Evolutionary conservation across 192 early-diverging fungal species (phyloP).

Genomic region (Backusella circina): DNA sequence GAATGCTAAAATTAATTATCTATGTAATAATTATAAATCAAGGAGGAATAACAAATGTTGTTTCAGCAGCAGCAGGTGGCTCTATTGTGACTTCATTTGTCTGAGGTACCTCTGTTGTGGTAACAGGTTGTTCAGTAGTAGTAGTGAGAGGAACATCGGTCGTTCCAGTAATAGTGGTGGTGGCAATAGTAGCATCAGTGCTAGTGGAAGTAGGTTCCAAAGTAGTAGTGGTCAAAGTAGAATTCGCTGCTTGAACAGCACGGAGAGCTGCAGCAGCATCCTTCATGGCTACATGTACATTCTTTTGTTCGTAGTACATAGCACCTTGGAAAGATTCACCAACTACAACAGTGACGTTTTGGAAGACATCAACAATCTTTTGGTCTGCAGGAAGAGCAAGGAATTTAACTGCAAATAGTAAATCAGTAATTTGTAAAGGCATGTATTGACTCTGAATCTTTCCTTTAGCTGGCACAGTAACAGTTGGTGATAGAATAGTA

Average conservation of each 20-base stretch:
- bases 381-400: not conserved
- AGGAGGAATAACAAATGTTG: not conserved
- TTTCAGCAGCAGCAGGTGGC: not conserved
- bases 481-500: not conserved
- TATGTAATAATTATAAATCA: not conserved
- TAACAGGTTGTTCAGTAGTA: not conserved
- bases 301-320: constrained; percentile 19
- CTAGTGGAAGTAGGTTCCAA: not conserved
- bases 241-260: not conserved
- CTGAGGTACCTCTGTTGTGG: not conserved
- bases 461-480: constrained; percentile 17
- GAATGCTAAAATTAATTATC: not conserved
- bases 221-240: not conserved
- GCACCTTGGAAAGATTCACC: constrained; percentile 9
- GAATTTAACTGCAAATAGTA: not conserved
- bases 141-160: not conserved
- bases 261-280: not conserved
- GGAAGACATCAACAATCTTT: constrained; percentile 8
- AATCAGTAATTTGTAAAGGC: not conserved
- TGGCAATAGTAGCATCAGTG: not conserved
- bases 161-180: not conserved
- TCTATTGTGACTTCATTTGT: not conserved
- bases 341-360: constrained; percentile 25
- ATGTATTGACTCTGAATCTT: not conserved
- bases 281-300: not conserved